phyloP scores from a whole-genome alignment of 2,329 filamentous ascomycete genomes.

The Lachnellula willkommii region DNA sequence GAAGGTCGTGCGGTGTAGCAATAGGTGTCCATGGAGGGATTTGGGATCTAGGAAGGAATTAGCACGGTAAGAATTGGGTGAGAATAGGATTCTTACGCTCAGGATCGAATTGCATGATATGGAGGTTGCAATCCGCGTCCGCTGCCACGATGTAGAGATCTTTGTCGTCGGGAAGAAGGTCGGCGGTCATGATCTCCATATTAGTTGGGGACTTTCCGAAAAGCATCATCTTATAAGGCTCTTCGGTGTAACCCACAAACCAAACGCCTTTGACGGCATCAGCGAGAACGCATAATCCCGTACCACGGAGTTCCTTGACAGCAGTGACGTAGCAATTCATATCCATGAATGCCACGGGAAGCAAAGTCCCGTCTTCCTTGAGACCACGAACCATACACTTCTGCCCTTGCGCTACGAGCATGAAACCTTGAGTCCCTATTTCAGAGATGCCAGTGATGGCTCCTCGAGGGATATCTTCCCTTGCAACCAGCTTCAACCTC shows the following conservation, averaged over 20 bases:
- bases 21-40: constrained; percentile 79
- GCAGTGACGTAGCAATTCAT: constrained; percentile 90
- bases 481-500: constrained; percentile 77
- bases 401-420: constrained; percentile 87
- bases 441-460: constrained; percentile 82
- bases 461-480: constrained; percentile 86
- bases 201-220: constrained; percentile 80
- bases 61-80: constrained; percentile 2
- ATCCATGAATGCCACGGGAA: constrained; percentile 95
- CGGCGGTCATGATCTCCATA: constrained; percentile 73
- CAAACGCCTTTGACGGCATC: constrained; percentile 92
- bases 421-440: constrained; percentile 79
- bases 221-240: constrained; percentile 90
- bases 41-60: constrained; percentile 65
- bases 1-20: constrained; percentile 85
- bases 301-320: constrained; percentile 76
- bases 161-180: constrained; percentile 82
- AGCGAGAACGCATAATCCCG: constrained; percentile 79
- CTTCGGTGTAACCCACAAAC: constrained; percentile 95
- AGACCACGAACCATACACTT: constrained; percentile 96
- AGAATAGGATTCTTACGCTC: constrained; percentile 61
- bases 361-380: constrained; percentile 86
- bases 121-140: constrained; percentile 79
- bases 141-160: constrained; percentile 77
- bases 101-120: constrained; percentile 89